Evolutionary conservation across 805 yeast genomes (phyloP).

Genomic region (Yarrowia sp.): DNA sequence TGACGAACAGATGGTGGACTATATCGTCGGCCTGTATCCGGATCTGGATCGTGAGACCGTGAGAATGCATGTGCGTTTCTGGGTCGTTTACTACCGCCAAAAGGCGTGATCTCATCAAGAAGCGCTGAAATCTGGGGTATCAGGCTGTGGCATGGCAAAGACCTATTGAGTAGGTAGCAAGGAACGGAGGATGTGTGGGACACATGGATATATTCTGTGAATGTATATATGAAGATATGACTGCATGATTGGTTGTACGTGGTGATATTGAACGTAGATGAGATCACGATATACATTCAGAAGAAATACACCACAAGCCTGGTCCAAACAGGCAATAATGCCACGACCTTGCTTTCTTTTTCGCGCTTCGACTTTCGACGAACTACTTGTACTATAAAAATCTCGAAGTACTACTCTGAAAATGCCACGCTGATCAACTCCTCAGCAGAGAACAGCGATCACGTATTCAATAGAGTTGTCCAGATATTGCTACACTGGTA

Average conservation of each 20-base stretch:
- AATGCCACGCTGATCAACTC: too few species aligned
- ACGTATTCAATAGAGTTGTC: not conserved
- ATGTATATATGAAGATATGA: not conserved
- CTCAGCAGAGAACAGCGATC: too few species aligned
- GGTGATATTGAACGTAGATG: not conserved
- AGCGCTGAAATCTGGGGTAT: not conserved
- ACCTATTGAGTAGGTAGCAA: not conserved
- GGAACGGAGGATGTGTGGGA: too few species aligned
- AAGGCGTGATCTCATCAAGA: not conserved
- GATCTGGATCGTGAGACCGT: conserved; percentile 17
- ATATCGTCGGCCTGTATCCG: conserved; percentile 1
- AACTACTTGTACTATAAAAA: too few species aligned
- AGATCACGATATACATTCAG: not conserved
- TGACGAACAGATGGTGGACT: conserved; percentile 11
- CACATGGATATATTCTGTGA: not conserved
- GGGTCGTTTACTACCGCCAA: conserved; percentile 11
- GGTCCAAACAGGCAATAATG: not conserved
- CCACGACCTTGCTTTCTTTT: not conserved
- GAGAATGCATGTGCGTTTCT: conserved; percentile 6
- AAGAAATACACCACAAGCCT: not conserved
- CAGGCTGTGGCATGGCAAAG: not conserved
- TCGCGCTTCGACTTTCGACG: too few species aligned
- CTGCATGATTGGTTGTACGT: not conserved
- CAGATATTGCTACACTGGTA: not conserved
- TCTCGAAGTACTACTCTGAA: too few species aligned